Evolutionary conservation across 2,329 filamentous ascomycete genomes (phyloP), one percentile per base, ranked within the genome.

Genomic region (Neopestalotiopsis clavispora): DNA sequence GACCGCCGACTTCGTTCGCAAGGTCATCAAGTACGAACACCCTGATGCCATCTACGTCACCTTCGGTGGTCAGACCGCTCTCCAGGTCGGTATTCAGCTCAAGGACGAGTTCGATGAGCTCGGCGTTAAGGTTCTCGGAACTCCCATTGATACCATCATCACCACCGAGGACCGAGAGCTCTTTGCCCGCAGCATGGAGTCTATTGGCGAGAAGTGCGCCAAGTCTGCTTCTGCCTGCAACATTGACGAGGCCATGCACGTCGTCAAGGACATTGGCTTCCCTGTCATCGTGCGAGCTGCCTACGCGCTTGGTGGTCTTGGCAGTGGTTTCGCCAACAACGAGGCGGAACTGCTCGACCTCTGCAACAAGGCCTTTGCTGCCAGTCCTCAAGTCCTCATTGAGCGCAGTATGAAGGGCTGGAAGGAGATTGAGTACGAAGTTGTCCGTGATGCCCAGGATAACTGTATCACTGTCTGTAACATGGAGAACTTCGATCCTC

Each of bases 381-480:
- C 93, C 74, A 97, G 94, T 78, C 96, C 96, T 9, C 96, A 99
- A 80, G 94, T 99, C 7, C 88, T 99, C 67, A 97, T 99, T 75
- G 96, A 99, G 85, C 91, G 93, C 80, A 97, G 94, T 84, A 98
- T 99, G 95, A 98, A 98, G 85, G 96, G 96, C 69, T 99, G 96
- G 96, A 99, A 99, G 82, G 96, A 99, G 82, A 97, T 98, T 72
- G 96, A 99, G 81, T 99, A 98, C 78, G 96, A 99, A 81, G 96
- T 98, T 71, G 96, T 99, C 56, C 92, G 96, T 77, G 96, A 98
- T 84, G 92, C 91, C 68, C 91, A 94, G 75, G 95, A 99, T 84
- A 98, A 98, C 87, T 99, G 96, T 80, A 98, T 99, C 79, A 99
- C 96, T 6, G 96, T 99, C 71, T 99, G 96, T 82, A 99, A 99